These are phyloP conservation scores for Gossypium lobatum DNA, from an alignment of 441 rosid species.

Conservation along the genomic window DNA sequence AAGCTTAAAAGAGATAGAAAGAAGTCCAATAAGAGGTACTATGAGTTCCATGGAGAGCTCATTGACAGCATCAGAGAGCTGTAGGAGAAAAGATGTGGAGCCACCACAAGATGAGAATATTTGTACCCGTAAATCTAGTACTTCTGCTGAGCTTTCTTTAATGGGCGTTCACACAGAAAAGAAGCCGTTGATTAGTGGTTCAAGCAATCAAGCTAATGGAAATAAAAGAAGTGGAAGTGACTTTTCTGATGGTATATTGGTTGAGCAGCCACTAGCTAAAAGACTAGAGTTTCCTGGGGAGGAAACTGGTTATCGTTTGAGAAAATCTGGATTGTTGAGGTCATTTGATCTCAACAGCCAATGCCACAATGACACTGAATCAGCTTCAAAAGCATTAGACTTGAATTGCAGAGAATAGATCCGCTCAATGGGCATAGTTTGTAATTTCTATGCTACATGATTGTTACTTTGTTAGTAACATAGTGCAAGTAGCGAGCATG, in stretches of 20 bases:
- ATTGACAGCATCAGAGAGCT: conserved; percentile 76
- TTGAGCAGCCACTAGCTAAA: conserved; percentile 38
- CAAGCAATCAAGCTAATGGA: conserved; percentile 24
- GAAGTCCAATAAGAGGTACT: conserved; percentile 31
- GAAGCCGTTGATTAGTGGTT: conserved; percentile 12
- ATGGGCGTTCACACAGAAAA: conserved; percentile 44
- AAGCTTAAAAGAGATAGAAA: conserved; percentile 29
- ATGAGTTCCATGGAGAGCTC: conserved; percentile 75
- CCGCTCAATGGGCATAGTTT: conserved; percentile 15
- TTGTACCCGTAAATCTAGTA: conserved; percentile 7
- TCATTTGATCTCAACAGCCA: conserved; percentile 53
- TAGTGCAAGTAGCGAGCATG: conserved; percentile 26
- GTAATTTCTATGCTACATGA: background rate
- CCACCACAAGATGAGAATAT: conserved; percentile 21
- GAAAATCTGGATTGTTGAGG: conserved; percentile 18
- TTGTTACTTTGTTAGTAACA: conserved; percentile 7
- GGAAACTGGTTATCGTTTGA: conserved; percentile 22
- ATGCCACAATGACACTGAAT: conserved; percentile 37
- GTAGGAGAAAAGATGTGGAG: conserved; percentile 41
- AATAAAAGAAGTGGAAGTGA: conserved; percentile 46
- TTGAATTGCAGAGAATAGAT: conserved; percentile 40
- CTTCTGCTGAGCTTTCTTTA: conserved; percentile 46
- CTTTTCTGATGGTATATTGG: conserved; percentile 28
- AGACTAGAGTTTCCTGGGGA: conserved; percentile 19
- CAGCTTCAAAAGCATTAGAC: conserved; percentile 36